These are phyloP conservation scores for Fusarium acutatum DNA, from an alignment of 2,329 filamentous ascomycete species.

Conservation along the genomic window DNA sequence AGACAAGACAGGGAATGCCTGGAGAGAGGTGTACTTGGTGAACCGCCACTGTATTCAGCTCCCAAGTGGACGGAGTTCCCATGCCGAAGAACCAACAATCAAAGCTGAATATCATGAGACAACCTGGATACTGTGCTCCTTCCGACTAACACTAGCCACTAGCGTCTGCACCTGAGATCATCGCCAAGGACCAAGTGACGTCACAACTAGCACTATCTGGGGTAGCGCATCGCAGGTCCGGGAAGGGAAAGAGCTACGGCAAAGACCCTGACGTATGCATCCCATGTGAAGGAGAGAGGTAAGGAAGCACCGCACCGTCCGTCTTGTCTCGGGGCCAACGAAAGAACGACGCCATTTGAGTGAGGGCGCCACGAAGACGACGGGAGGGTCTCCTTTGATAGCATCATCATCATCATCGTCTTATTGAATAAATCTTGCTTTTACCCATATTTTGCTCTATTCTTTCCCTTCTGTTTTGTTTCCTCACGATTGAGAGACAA, in stretches of 20 bases:
- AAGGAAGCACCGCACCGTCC: constrained; percentile 22
- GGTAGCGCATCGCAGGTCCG: constrained; percentile 28
- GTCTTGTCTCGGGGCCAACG: constrained; percentile 30
- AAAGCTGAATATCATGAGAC: constrained; percentile 12
- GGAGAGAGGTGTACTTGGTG: neutral
- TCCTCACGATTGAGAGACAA: neutral
- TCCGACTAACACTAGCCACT: neutral
- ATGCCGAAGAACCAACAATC: neutral
- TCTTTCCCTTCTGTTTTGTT: neutral
- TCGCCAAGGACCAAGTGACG: constrained; percentile 35
- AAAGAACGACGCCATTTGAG: constrained; percentile 30
- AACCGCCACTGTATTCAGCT: neutral
- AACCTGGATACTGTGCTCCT: constrained; percentile 5
- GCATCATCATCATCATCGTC: constrained; percentile 31
- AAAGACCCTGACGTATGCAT: constrained; percentile 36
- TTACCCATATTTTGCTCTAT: constrained; percentile 1
- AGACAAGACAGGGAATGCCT: neutral
- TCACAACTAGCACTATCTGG: constrained; percentile 37
- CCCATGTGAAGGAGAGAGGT: neutral
- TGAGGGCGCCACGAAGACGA: constrained; percentile 24
- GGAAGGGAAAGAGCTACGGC: constrained; percentile 29
- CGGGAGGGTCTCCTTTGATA: constrained; percentile 25
- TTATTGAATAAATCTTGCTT: constrained; percentile 36
- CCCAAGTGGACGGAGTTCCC: neutral
- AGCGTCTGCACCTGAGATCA: constrained; percentile 37